phyloP scores from a whole-genome alignment of 2,329 filamentous ascomycete genomes.

The Fusarium euwallaceae region DNA sequence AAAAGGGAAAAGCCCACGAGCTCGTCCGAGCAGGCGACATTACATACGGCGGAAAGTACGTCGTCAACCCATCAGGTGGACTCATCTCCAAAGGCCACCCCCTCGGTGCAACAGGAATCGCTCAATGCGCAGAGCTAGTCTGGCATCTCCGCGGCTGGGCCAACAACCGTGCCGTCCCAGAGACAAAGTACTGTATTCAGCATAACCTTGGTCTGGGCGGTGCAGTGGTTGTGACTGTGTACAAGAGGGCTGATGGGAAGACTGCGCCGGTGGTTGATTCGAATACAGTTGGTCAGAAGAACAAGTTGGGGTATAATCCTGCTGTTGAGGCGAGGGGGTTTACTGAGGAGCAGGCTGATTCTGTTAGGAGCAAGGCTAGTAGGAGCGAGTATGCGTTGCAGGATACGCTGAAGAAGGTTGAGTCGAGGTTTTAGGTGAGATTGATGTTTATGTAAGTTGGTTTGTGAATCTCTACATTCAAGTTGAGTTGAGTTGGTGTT shows the following conservation, averaged over 20 bases:
- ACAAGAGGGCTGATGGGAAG: constrained; percentile 84
- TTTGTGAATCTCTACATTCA: neutral
- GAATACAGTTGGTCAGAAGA: constrained; percentile 74
- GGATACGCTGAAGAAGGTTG: constrained; percentile 65
- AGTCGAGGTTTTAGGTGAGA: constrained; percentile 51
- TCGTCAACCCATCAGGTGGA: constrained; percentile 94
- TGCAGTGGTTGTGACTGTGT: constrained; percentile 90
- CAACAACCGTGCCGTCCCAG: constrained; percentile 82
- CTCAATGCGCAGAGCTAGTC: constrained; percentile 93
- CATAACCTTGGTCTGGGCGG: constrained; percentile 95
- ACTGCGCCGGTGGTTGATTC: constrained; percentile 71
- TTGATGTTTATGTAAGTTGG: neutral
- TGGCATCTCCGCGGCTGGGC: constrained; percentile 98
- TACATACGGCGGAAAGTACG: constrained; percentile 86
- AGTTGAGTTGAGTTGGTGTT: neutral
- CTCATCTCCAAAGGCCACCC: constrained; percentile 97
- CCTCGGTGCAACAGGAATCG: constrained; percentile 92
- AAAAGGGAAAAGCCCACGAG: constrained; percentile 89
- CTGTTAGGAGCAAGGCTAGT: constrained; percentile 76
- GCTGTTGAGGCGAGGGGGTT: constrained; percentile 91
- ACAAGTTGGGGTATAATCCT: constrained; percentile 88
- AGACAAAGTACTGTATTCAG: constrained; percentile 82
- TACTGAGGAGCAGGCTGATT: constrained; percentile 79
- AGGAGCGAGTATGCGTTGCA: constrained; percentile 81
- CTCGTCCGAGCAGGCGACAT: constrained; percentile 89